Percentiles rank a stretch among this genome's conserved stretches.
These are phyloP conservation scores for Zea luxurians DNA, from an alignment of 176 grass and related monocot species.

Conservation along the genomic window DNA sequence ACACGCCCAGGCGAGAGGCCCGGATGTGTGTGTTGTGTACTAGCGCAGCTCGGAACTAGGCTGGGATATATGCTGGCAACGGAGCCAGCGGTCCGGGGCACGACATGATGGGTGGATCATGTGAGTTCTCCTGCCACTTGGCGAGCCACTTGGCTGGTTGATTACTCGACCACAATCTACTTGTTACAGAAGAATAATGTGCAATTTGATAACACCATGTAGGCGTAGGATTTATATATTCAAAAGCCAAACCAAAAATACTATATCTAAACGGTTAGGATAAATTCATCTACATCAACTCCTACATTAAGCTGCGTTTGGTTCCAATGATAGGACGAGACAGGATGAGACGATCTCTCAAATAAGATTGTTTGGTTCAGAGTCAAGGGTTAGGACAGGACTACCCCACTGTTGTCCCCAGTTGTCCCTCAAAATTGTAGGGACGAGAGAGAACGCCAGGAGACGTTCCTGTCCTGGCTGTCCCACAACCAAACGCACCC, in stretches of 20 bases:
- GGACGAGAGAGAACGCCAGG: too few species aligned
- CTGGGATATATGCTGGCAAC: constrained; percentile 13
- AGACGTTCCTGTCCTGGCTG: too few species aligned
- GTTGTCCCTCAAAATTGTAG: too few species aligned
- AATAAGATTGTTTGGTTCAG: too few species aligned
- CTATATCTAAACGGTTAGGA: too few species aligned
- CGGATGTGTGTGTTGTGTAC: background rate
- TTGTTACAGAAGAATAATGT: background rate
- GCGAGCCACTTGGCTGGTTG: constrained; percentile 29
- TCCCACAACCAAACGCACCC: too few species aligned
- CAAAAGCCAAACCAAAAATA: background rate
- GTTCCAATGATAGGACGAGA: too few species aligned
- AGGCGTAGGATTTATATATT: background rate
- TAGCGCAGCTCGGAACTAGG: background rate
- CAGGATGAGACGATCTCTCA: too few species aligned
- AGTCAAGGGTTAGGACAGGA: too few species aligned
- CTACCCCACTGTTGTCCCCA: too few species aligned
- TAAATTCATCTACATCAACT: too few species aligned
- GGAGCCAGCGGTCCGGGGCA: background rate
- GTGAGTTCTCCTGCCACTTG: constrained; percentile 37
- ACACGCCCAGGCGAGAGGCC: background rate
- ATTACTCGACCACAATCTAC: constrained; percentile 4
- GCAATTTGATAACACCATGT: background rate
- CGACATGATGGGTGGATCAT: constrained; percentile 34
- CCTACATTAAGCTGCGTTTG: too few species aligned